A percentile compares a stretch with the other conserved stretches of the same genome.
Conservation (phyloP, 2,329 filamentous ascomycete species). For the Neocucurbitaria cava region DNA sequence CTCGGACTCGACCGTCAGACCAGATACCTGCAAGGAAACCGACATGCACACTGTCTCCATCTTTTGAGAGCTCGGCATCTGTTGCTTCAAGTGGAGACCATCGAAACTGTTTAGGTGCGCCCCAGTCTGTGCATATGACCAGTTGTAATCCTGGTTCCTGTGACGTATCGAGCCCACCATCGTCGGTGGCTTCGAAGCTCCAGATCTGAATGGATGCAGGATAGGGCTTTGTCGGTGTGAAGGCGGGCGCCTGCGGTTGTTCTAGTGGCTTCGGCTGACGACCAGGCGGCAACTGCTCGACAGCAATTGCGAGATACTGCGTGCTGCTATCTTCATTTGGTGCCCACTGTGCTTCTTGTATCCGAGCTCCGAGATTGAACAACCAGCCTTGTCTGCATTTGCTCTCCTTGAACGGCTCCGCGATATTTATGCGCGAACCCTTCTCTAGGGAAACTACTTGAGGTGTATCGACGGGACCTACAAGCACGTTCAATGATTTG, state of each 20-base stretch:
- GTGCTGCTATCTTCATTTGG: slow-evolving; percentile 50
- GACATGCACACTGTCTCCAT: slow-evolving; percentile 45
- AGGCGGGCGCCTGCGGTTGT: slow-evolving; percentile 54
- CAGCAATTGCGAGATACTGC: slow-evolving; percentile 64
- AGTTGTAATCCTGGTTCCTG: slow-evolving; percentile 55
- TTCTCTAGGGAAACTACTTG: slow-evolving; percentile 52
- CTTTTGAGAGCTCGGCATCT: slow-evolving; percentile 31
- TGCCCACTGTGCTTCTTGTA: slow-evolving; percentile 59
- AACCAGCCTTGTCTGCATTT: slow-evolving; percentile 57
- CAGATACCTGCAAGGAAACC: slow-evolving; percentile 65
- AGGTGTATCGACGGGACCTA: slow-evolving; percentile 58
- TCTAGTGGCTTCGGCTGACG: slow-evolving; percentile 37
- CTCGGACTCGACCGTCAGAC: slow-evolving; percentile 63
- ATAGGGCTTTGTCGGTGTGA: slow-evolving; percentile 57
- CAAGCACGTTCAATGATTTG: slow-evolving; percentile 53
- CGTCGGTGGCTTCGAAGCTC: slow-evolving; percentile 56
- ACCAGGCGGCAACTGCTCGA: slow-evolving; percentile 33
- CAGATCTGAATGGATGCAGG: slow-evolving; percentile 65
- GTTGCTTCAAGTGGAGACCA: slow-evolving; percentile 61
- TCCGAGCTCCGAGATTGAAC: slow-evolving; percentile 61
- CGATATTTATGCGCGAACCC: slow-evolving; percentile 54
- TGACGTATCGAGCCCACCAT: slow-evolving; percentile 53
- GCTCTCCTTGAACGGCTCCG: slow-evolving; percentile 43
- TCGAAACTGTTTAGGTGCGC: slow-evolving; percentile 60
- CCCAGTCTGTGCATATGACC: slow-evolving; percentile 65